Conservation (phyloP, 768 basidiomycete genomes). For the Xerocomus potaroensis region DNA sequence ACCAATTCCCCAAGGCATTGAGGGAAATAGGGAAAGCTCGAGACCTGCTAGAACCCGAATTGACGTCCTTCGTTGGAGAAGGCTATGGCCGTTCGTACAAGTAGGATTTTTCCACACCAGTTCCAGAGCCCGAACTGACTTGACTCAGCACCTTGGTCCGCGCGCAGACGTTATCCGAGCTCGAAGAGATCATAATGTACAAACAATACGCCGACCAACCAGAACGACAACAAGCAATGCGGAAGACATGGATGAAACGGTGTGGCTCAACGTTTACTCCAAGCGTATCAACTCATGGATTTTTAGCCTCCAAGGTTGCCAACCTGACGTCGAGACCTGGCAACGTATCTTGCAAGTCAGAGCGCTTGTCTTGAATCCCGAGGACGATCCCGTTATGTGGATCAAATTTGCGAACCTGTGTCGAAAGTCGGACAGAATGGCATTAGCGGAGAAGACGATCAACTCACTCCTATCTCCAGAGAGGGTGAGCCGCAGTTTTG, state of each 20-base stretch:
- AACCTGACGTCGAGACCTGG: constrained; percentile 99
- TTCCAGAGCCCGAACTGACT: constrained; percentile 12
- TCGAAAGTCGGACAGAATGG: constrained; percentile 90
- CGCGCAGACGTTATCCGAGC: constrained; percentile 96
- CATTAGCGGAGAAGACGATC: constrained; percentile 95
- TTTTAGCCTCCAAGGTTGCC: constrained; percentile 84
- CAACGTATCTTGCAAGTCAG: constrained; percentile 95
- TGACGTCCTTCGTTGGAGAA: constrained; percentile 89
- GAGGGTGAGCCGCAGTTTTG: constrained; percentile 37
- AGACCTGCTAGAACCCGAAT: constrained; percentile 85
- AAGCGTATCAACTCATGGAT: neutral
- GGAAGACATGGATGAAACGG: constrained; percentile 98
- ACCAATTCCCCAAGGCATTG: constrained; percentile 89
- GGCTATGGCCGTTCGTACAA: constrained; percentile 97
- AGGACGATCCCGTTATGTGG: constrained; percentile 96
- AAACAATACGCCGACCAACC: constrained; percentile 94
- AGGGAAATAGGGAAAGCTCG: constrained; percentile 89
- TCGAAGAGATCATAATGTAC: constrained; percentile 96
- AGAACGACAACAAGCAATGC: constrained; percentile 84
- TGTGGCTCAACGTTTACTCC: constrained; percentile 27
- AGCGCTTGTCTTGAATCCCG: constrained; percentile 87
- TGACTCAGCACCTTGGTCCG: constrained; percentile 81
- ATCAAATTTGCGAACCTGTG: constrained; percentile 98
- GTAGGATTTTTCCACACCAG: constrained; percentile 41
- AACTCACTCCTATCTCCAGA: constrained; percentile 83